A percentile compares a stretch with the other conserved stretches of the same genome.
phyloP scores from a whole-genome alignment of 2,329 filamentous ascomycete genomes.

The Beauveria scarabaeidicola region DNA sequence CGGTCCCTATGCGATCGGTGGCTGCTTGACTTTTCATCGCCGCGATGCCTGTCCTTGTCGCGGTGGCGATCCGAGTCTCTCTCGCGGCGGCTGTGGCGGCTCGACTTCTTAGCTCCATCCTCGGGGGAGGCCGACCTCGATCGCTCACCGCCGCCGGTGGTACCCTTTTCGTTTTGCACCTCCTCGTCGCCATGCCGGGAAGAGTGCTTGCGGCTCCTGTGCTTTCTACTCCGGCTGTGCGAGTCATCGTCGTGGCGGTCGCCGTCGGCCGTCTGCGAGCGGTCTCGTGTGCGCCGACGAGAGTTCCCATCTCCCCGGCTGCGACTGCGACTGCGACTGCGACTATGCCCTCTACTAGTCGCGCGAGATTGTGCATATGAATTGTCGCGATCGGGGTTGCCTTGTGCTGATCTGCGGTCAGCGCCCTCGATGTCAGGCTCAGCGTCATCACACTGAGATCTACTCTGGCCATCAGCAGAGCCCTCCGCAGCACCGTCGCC shows the following conservation, averaged over 20 bases:
- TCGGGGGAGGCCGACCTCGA: constrained; percentile 59
- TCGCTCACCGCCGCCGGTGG: constrained; percentile 36
- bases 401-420: constrained; percentile 10
- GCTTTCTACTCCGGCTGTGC: constrained; percentile 40
- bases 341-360: constrained; percentile 21
- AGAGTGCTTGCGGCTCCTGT: constrained; percentile 33
- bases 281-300: constrained; percentile 44
- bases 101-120: constrained; percentile 41
- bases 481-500: constrained; percentile 18
- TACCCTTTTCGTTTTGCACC: constrained; percentile 25
- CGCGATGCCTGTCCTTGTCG: constrained; percentile 39
- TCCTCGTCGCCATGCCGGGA: constrained; percentile 40
- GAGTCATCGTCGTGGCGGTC: constrained; percentile 38
- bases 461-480: constrained; percentile 7
- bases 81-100: constrained; percentile 54
- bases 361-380: constrained; percentile 28
- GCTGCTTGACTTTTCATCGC: constrained; percentile 32
- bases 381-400: constrained; percentile 17
- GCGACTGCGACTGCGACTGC: constrained; percentile 20
- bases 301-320: constrained; percentile 37
- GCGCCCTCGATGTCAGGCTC: constrained; percentile 12
- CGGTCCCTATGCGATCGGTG: constrained; percentile 32
- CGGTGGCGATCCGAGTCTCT: constrained; percentile 33
- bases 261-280: constrained; percentile 41
- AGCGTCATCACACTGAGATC: constrained; percentile 14